Evolutionary conservation across 495 filamentous ascomycete species (phyloP), one percentile per base, ranked within the genome.

Genomic region (Cenococcum geophilum): DNA sequence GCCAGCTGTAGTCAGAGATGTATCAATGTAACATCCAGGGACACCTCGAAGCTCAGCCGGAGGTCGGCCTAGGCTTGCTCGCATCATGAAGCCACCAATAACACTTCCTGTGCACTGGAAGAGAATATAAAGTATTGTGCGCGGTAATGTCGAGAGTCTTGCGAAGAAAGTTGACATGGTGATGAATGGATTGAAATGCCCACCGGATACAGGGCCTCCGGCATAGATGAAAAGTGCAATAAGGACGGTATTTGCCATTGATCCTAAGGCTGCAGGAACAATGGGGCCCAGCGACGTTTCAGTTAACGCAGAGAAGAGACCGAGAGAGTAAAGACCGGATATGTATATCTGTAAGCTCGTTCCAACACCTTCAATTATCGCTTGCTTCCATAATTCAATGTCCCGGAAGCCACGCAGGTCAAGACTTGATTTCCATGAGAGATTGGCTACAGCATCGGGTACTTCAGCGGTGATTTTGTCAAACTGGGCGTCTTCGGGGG

Each of bases 321-420:
- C 60, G 21, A 64, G 57, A 4, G 60, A 52, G 45, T 53, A 64
- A 5, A 68, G 58, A 16, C 65, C 54, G 16, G 58, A 42, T 11
- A 68, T 45, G 25, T 58, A 68, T 25, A 62, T 58, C 50, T 68
- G 61, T 4, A 68, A 36, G 37, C 61, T 60, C n/a, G 61, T 64
- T 16, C 65, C 65, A 18, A 68, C 61, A 9, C 60, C 65, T 52
- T 68, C 65, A 27, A 64, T 64, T 10, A 76, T 55, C 0, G 72
- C 76, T 22, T 76, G 73, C 58, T 78, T 80, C 75, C 77, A 82
- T 20, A 79, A 62, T 58, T 76, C 73, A 1, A 65, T n/a, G 51
- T 71, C 70, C 0, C 12, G n/a, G 50, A 80, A 77, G 12, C 72
- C 76, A 0, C 57, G 55, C 0, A 78, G 64, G 52, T 74, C 68